Evolutionary conservation across 495 filamentous ascomycete species (phyloP).

Genomic region (Beverwykella pulmonaria): DNA sequence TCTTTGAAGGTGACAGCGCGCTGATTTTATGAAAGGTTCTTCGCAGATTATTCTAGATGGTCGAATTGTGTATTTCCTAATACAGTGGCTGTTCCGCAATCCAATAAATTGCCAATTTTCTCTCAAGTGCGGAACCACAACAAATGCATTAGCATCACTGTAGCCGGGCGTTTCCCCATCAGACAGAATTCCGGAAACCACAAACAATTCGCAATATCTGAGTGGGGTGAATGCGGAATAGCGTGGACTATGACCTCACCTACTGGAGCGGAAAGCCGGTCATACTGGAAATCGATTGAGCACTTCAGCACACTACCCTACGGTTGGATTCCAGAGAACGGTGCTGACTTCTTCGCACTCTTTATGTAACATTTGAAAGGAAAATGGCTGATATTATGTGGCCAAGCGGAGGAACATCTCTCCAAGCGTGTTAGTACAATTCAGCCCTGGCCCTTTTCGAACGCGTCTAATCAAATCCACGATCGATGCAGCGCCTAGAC

Average conservation of each 20-base stretch:
- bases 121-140: background rate
- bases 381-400: background rate
- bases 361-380: background rate
- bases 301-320: background rate
- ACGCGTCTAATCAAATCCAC: background rate
- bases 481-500: background rate
- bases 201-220: background rate
- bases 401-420: background rate
- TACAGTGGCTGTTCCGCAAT: background rate
- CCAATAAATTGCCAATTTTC: background rate
- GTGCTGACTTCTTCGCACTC: background rate
- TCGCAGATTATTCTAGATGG: background rate
- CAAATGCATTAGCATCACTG: background rate
- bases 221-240: background rate
- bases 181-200: background rate
- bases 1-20: background rate
- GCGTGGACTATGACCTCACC: background rate
- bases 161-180: background rate
- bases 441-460: too few relatives aligned
- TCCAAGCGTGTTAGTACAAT: background rate
- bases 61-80: background rate
- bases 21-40: background rate
- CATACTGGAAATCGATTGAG: background rate
- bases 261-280: background rate
- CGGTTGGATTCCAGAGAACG: background rate